Evolutionary conservation across 495 filamentous ascomycete species (phyloP).

Genomic region (Pyrenopolyporus hunteri): DNA sequence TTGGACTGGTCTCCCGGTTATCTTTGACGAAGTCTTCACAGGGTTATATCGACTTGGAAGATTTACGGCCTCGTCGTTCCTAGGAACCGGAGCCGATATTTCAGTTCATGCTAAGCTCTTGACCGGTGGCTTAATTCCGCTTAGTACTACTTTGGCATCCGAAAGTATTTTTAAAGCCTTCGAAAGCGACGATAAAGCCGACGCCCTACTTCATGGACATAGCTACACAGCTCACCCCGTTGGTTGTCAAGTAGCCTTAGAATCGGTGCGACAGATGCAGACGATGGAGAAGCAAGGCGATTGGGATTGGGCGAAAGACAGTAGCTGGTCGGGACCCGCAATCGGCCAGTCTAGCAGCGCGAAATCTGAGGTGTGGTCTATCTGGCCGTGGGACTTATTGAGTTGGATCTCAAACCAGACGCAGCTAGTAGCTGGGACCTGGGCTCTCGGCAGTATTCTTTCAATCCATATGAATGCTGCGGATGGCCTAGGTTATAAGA

Average conservation of each 20-base stretch:
- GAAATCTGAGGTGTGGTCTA: slow-evolving; percentile 62
- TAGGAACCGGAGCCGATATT: slow-evolving; percentile 69
- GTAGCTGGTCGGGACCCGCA: slow-evolving; percentile 33
- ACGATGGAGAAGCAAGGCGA: slow-evolving; percentile 57
- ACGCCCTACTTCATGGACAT: slow-evolving; percentile 78
- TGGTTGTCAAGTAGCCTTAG: slow-evolving; percentile 72
- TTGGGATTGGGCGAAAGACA: slow-evolving; percentile 58
- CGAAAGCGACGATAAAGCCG: slow-evolving; percentile 67
- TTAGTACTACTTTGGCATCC: slow-evolving; percentile 72
- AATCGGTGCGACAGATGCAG: slow-evolving; percentile 61
- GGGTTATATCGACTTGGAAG: slow-evolving; percentile 79
- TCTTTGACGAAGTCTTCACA: slow-evolving; percentile 84
- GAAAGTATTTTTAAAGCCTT: slow-evolving; percentile 75
- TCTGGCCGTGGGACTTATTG: slow-evolving; percentile 67
- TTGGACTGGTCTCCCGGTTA: slow-evolving; percentile 75
- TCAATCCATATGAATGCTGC: slow-evolving; percentile 63
- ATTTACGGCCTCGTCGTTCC: slow-evolving; percentile 67
- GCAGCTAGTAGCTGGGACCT: slow-evolving; percentile 62
- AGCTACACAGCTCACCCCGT: slow-evolving; percentile 82
- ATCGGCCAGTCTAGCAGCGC: background rate
- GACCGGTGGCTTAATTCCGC: slow-evolving; percentile 77
- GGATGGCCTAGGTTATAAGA: slow-evolving; percentile 64
- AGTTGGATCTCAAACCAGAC: slow-evolving; percentile 57
- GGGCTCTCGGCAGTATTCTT: slow-evolving; percentile 74
- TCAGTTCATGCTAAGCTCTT: slow-evolving; percentile 79